These are phyloP conservation scores for Teunomyces stri DNA, from an alignment of 805 yeast species.

Conservation along the genomic window DNA sequence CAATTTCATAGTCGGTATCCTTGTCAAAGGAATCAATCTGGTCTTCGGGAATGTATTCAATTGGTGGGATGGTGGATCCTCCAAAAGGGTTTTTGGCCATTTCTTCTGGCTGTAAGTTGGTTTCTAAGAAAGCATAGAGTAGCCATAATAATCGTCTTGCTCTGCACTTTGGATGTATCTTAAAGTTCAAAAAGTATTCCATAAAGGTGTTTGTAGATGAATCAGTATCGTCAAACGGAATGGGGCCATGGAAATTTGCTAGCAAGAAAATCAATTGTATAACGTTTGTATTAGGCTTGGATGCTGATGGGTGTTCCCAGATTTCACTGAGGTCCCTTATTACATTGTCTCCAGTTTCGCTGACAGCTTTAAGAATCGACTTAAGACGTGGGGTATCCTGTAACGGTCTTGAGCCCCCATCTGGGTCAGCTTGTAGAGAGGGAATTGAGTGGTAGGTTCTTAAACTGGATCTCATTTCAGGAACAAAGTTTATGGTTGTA, in stretches of 20 bases:
- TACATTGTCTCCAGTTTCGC: slow-evolving; percentile 58
- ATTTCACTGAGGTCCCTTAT: slow-evolving; percentile 51
- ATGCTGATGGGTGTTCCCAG: slow-evolving; percentile 25
- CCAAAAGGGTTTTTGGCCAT: slow-evolving; percentile 60
- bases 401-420: slow-evolving; percentile 58
- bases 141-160: slow-evolving; percentile 81
- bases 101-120: slow-evolving; percentile 54
- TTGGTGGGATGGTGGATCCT: slow-evolving; percentile 28
- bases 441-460: slow-evolving; percentile 95
- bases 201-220: slow-evolving; percentile 47
- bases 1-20: slow-evolving; percentile 49
- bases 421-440: slow-evolving; percentile 69
- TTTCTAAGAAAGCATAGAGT: slow-evolving; percentile 74
- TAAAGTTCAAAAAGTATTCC: slow-evolving; percentile 68
- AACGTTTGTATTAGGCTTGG: slow-evolving; percentile 53
- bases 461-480: slow-evolving; percentile 91
- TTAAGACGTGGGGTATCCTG: slow-evolving; percentile 95
- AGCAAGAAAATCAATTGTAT: slow-evolving; percentile 74
- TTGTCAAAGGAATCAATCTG: slow-evolving; percentile 34
- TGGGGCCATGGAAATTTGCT: slow-evolving; percentile 58
- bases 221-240: slow-evolving; percentile 21
- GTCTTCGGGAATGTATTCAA: slow-evolving; percentile 27
- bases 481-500: slow-evolving; percentile 91
- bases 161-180: slow-evolving; percentile 61
- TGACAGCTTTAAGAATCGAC: slow-evolving; percentile 82